Evolutionary conservation across 2,329 filamentous ascomycete species (phyloP).

Genomic region (Dothideomycetidae sp.): DNA sequence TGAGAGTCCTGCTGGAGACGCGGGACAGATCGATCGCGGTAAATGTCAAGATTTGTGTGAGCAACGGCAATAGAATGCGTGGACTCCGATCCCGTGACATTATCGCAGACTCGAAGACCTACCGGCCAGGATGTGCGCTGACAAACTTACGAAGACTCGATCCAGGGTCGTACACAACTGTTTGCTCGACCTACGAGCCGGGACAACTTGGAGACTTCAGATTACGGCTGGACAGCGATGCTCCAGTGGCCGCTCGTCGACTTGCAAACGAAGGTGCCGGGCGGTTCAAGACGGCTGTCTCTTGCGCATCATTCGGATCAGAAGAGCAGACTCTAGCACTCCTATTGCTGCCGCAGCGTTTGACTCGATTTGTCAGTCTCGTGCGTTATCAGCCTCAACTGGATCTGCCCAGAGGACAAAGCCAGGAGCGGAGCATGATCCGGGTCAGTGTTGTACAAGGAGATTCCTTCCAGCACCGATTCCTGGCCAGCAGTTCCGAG

Average conservation of each 20-base stretch:
- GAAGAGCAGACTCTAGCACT: conserved; percentile 41
- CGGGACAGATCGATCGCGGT: conserved; percentile 53
- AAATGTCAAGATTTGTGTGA: conserved; percentile 75
- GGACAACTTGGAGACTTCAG: conserved; percentile 62
- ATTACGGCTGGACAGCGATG: conserved; percentile 55
- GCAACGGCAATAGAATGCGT: conserved; percentile 55
- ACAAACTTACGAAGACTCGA: conserved; percentile 48
- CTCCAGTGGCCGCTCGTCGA: conserved; percentile 40
- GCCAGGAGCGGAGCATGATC: conserved; percentile 35
- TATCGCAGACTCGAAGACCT: conserved; percentile 72
- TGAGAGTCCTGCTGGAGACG: conserved; percentile 63
- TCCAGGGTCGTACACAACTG: conserved; percentile 67
- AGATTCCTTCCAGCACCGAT: conserved; percentile 51
- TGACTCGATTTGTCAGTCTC: conserved; percentile 28
- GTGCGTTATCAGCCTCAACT: conserved; percentile 14
- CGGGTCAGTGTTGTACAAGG: conserved; percentile 61
- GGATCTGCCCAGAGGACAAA: not conserved
- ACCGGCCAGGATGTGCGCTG: conserved; percentile 64
- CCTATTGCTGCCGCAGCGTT: conserved; percentile 34
- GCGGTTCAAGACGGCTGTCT: conserved; percentile 47
- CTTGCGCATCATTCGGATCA: conserved; percentile 36
- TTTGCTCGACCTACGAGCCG: conserved; percentile 80
- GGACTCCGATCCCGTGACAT: conserved; percentile 62
- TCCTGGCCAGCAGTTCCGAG: conserved; percentile 52
- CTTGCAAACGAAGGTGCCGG: conserved; percentile 65